Base-by-base conservation (phyloP, 768 basidiomycete genomes). In the Rhizopogon salebrosus region DNA sequence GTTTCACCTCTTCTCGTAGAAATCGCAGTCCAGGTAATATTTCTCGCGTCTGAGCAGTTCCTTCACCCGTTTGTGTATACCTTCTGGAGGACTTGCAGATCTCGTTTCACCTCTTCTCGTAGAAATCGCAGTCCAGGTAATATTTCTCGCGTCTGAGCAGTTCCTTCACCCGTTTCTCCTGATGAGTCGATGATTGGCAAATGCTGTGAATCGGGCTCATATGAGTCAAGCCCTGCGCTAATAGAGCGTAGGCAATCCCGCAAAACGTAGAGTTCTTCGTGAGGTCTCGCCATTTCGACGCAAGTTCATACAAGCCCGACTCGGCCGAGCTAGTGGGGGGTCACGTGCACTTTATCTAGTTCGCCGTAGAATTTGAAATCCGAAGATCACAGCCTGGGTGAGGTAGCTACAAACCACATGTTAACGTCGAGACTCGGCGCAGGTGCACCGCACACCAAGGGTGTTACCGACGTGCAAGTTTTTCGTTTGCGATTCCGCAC, bases 81-180 rank as follows among this genome's bases (percentile, higher is more conserved):
- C 66, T 74, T 72, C 22, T 75, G 65, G 9, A 76, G 56, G 4
- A 67, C 63, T 24, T 75, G 72, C 16, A 75, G 57, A 51, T 80
- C 78, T n/a, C 72, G 68, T 39, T 62, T 68, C 34, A 78, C 67
- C n/a, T 74, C 64, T 18, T 77, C 74, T 34, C 67, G 62, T 3
- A 78, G 67, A 13, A 64, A 63, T 31, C 74, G 67, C 24, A 77
- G 60, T 3, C 78, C 79, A 13, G 71, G 70, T 3, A 80, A 52
- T 1, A 59, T 48, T 2, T 64, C 64, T 16, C 52, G 54, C 18
- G 7, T 31, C 26, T 43, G 54, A n/a, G 29, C 23, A 11, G n/a
- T 23, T 14, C 18, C 22, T 22, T 39, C 50, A 35, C 40, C 31
- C 23, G 11, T 13, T 23, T 63, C 59, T 16, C 64, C 37, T 2